Base-by-base conservation (phyloP, 2,329 filamentous ascomycete species). In the Podosphaera fusca region DNA sequence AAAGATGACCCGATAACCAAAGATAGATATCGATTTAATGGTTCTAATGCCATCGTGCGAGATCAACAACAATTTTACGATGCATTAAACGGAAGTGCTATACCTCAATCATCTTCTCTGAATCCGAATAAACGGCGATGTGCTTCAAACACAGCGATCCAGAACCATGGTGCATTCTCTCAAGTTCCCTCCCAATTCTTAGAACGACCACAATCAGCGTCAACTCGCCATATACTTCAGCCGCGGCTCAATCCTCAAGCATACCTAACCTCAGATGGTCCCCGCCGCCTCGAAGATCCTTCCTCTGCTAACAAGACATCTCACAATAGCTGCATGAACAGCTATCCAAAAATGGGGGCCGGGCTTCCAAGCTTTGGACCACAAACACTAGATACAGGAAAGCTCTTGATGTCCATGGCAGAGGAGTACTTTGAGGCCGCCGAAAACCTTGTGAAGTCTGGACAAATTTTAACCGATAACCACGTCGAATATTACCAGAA, bases 341-440 rank as follows among this genome's bases (percentile, higher is more conserved):
- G 58, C 1, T 14, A 42, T 42, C n/a, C 10, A 3, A 42, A 6
- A 42, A 3, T 42, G 10, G 10, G 10, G 21, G 33, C 29, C 14
- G 33, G 33, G 3, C 33, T 34, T 9, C 47, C 30, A 29, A 51
- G 31, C 10, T 29, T 12, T 33, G 47, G 33, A 51, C 10, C 33
- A 10, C 38, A 38, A 54, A 56, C 59, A 42, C 57, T 59, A 9
- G 63, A 67, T 54, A 59, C 56, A 30, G 60, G 62, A 9, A 62
- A 57, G 50, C 61, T 88, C 7, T 72, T 89, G 58, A 72, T 87
- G 6, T 77, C 77, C n/a, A 73, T 87, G 12, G 84, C 84, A 2
- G 84, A 90, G 63, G 84, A 90, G 61, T 87, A 85, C 63, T 79
- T 89, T 56, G 71, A 72, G 33, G 81, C 80, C 56, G 85, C 85